Evolutionary conservation across 2,329 filamentous ascomycete species (phyloP).

Genomic region (Hypoxylon sp.): DNA sequence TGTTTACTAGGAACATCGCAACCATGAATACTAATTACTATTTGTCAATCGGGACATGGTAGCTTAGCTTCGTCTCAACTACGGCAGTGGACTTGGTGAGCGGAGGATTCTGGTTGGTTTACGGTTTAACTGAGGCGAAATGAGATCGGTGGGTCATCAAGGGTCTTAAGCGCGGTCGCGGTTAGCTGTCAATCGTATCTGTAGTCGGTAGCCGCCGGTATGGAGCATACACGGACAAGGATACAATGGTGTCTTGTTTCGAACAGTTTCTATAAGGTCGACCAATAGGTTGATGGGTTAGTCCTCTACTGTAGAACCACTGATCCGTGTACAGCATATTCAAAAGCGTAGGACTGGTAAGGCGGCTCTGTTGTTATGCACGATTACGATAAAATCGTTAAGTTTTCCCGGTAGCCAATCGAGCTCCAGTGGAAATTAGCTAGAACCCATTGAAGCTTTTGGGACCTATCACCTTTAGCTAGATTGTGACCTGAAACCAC

Average conservation of each 20-base stretch:
- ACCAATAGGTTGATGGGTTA: constrained; percentile 19
- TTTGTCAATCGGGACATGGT: constrained; percentile 28
- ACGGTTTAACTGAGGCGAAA: constrained; percentile 43
- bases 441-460: constrained; percentile 29
- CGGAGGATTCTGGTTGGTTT: constrained; percentile 53
- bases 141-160: constrained; percentile 47
- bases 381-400: constrained; percentile 12
- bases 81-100: constrained; percentile 35
- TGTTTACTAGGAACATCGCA: constrained; percentile 15
- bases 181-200: constrained; percentile 27
- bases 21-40: constrained; percentile 13
- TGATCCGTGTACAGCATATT: constrained; percentile 16
- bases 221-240: constrained; percentile 29
- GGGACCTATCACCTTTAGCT: constrained; percentile 14
- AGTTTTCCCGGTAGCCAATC: constrained; percentile 44
- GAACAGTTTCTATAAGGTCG: constrained; percentile 1
- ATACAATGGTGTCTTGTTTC: constrained; percentile 29
- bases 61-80: constrained; percentile 44
- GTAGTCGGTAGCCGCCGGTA: constrained; percentile 34
- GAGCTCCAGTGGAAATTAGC: constrained; percentile 46
- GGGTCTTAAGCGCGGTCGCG: constrained; percentile 54
- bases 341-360: constrained; percentile 25
- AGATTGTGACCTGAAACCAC: constrained; percentile 37
- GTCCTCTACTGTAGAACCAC: constrained; percentile 11
- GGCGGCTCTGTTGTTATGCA: constrained; percentile 33